Evolutionary conservation across 176 grass and related monocot species (phyloP).

Genomic region (bread wheat (Triticum aestivum)): IWGSC_CS_RefSeq_v2.1 NC_057806.1:419533561-419534060

Average conservation of each 20-base stretch:
- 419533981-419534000: neutral
- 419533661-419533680: neutral
- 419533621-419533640: neutral
- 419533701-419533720: neutral
- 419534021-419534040: neutral
- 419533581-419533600: neutral
- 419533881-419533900: neutral
- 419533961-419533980: neutral
- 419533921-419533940: neutral
- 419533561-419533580: neutral
- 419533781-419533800: neutral
- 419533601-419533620: neutral
- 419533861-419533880: neutral
- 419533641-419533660: neutral
- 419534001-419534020: neutral
- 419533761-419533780: neutral
- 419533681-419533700: neutral
- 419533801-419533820: neutral
- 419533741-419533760: neutral
- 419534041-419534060: constrained; percentile 1
- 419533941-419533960: neutral
- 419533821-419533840: neutral
- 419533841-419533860: neutral
- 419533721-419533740: neutral
- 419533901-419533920: neutral